Evolutionary conservation across 2,329 filamentous ascomycete genomes (phyloP), one percentile per base, ranked within the genome.

Genomic region (Clonostachys sp.): DNA sequence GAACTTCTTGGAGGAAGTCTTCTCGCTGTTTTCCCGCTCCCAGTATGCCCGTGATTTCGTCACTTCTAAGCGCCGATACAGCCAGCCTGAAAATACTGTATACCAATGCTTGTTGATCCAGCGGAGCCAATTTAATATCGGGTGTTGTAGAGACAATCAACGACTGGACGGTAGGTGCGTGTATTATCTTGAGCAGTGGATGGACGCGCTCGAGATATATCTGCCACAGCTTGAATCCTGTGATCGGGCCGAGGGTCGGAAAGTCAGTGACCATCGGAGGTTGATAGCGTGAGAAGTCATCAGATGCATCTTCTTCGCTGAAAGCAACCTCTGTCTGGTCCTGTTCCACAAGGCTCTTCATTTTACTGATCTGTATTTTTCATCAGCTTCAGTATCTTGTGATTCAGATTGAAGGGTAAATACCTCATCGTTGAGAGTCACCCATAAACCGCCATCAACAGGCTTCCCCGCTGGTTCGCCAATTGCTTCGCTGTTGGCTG

Each of bases 191-290:
- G 55, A 82, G 80, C 42, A 89, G 62, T 0, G 87, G 87, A 56
- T 91, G 86, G 47, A 91, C 82, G 51, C 87, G 83, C 43, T 88
- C 82, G 7, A 90, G 67, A 53, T 84, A 91, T 8, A 81, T 71
- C 60, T 89, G 84, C 87, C 88, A 92, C 6, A 91, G 72, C 45
- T 77, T 75, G 57, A 88, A 83, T 24, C 87, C 78, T 34, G 87
- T 81, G 13, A 80, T 73, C 0, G 83, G 77, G 5, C 80, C 71
- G 0, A 87, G 87, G 54, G 86, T 82, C 59, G 14, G 71, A 68
- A 35, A n/a, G 10, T 48, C 47, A 20, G 20, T 34, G 42, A 8
- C 17, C 30, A 9, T 35, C 12, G 41, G 33, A 12, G 16, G 41
- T 36, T n/a, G 12, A n/a, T 34, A 16, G 41, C 30, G 16, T 18